Conservation (phyloP, 2,329 filamentous ascomycete species). For the Hypoxylon sp. region DNA sequence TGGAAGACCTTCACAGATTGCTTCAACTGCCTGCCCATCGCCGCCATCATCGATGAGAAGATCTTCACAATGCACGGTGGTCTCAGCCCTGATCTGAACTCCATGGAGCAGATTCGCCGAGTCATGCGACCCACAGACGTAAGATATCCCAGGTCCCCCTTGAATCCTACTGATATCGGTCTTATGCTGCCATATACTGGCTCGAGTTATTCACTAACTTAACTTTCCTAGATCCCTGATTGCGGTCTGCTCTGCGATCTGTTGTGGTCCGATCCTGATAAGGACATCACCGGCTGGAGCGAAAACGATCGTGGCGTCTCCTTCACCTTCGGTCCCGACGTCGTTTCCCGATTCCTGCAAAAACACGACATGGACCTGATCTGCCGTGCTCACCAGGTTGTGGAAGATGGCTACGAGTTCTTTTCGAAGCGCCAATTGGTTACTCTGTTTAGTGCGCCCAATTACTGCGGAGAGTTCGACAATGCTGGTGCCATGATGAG, state of each 20-base stretch:
- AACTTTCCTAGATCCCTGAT: slow-evolving; percentile 82
- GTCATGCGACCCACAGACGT: slow-evolving; percentile 99
- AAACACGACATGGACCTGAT: slow-evolving; percentile 99
- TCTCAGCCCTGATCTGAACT: slow-evolving; percentile 96
- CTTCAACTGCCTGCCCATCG: slow-evolving; percentile 99
- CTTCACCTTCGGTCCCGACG: slow-evolving; percentile 97
- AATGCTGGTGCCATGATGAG: slow-evolving; percentile 99
- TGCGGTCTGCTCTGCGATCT: slow-evolving; percentile 97
- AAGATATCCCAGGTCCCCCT: slow-evolving; percentile 57
- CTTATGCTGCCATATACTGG: slow-evolving; percentile 47
- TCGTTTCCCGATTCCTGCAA: slow-evolving; percentile 96
- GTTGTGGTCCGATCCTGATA: slow-evolving; percentile 98
- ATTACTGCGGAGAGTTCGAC: slow-evolving; percentile 99
- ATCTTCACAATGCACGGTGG: slow-evolving; percentile 99
- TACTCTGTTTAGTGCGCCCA: slow-evolving; percentile 96
- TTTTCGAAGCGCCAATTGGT: slow-evolving; percentile 98
- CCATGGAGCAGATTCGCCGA: slow-evolving; percentile 99
- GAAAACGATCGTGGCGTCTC: slow-evolving; percentile 99
- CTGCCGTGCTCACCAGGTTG: slow-evolving; percentile 97
- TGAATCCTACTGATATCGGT: not conserved
- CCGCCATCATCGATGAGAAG: slow-evolving; percentile 99
- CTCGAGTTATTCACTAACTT: slow-evolving; percentile 50
- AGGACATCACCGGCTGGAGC: slow-evolving; percentile 99
- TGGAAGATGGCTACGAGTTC: slow-evolving; percentile 99
- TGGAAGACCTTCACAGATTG: slow-evolving; percentile 99